Conservation (phyloP, 345 rosid genomes). For the Cardiospermum halicacabum region DNA sequence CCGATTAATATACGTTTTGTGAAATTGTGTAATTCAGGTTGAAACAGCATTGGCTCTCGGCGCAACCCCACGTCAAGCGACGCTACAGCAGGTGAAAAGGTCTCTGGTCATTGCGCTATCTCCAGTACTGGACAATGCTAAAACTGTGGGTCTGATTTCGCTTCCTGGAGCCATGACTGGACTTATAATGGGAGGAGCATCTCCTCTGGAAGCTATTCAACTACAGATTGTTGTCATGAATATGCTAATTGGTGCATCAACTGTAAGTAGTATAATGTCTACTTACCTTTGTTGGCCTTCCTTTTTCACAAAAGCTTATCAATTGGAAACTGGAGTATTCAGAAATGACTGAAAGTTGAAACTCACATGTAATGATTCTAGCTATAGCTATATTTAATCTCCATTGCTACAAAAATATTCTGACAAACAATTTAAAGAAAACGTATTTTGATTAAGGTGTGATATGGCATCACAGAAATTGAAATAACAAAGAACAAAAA, state of each 20-base stretch:
- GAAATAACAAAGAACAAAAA: too few species aligned
- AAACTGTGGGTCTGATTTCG: constrained; percentile 88
- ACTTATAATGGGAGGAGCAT: constrained; percentile 95
- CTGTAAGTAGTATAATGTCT: constrained; percentile 75
- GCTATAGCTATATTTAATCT: too few species aligned
- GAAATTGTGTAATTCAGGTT: constrained; percentile 44
- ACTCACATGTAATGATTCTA: too few species aligned
- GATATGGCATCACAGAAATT: too few species aligned
- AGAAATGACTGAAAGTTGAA: constrained; percentile 38
- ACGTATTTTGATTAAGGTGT: too few species aligned
- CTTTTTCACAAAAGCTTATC: constrained; percentile 84
- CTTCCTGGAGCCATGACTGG: constrained; percentile 93
- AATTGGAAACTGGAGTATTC: constrained; percentile 61
- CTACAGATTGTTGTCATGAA: constrained; percentile 96
- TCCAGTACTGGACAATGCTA: constrained; percentile 82
- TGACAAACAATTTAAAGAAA: too few species aligned
- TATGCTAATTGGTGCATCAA: constrained; percentile 77
- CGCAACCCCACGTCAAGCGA: constrained; percentile 82
- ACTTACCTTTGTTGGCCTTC: constrained; percentile 87
- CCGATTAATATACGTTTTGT: too few species aligned
- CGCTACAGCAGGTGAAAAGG: constrained; percentile 64
- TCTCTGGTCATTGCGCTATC: constrained; percentile 77
- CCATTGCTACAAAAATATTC: too few species aligned
- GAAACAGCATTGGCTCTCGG: constrained; percentile 91
- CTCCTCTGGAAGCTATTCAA: constrained; percentile 85